Base-by-base conservation (phyloP, 2,329 filamentous ascomycete species). In the Ophiostoma fasciatum region DNA sequence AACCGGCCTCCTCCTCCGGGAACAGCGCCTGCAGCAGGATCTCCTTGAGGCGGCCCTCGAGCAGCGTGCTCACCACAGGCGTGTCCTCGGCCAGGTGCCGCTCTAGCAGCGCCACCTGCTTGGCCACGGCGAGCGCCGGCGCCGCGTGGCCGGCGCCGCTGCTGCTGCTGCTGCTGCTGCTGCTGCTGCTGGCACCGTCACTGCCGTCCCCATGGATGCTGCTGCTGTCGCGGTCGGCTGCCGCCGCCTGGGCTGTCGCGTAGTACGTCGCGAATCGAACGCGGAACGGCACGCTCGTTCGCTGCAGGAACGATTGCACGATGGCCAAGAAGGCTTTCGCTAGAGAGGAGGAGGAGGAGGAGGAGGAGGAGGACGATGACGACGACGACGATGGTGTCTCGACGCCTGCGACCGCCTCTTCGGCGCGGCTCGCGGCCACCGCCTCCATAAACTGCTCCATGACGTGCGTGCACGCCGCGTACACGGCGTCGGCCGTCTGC, bases 381-480 rank as follows among this genome's bases (percentile, higher is more conserved):
- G 18, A 20, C 21, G 31, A 31, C 21, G 22, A 22, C 7, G 28
- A 27, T 2, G 23, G 22, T 12, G 28, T 25, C 33, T 21, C 37
- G 7, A 17, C 33, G 7, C 19, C 15, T 9, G 23, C 32, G 5
- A 28, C n/a, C 4, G 32, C 29, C n/a, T n/a, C n/a, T n/a, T n/a
- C n/a, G n/a, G n/a, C n/a, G n/a, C n/a, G n/a, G n/a, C n/a, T n/a
- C n/a, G n/a, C n/a, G n/a, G n/a, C 29, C 15, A 40, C 39, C 4
- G 33, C 23, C 21, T 21, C 33, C 26, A 46, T 27, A 27, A 43
- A 43, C 10, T 27, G 18, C 32, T 45, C 44, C 30, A 39, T 35
- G 6, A 42, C 18, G 20, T 36, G 19, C 3, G 33, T 31, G 25
- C 35, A 37, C 2, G 35, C 33, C 6, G 22, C 5, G 19, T 36